phyloP scores from a whole-genome alignment of 768 basidiomycete species.

The Termitomyces sp. region DNA sequence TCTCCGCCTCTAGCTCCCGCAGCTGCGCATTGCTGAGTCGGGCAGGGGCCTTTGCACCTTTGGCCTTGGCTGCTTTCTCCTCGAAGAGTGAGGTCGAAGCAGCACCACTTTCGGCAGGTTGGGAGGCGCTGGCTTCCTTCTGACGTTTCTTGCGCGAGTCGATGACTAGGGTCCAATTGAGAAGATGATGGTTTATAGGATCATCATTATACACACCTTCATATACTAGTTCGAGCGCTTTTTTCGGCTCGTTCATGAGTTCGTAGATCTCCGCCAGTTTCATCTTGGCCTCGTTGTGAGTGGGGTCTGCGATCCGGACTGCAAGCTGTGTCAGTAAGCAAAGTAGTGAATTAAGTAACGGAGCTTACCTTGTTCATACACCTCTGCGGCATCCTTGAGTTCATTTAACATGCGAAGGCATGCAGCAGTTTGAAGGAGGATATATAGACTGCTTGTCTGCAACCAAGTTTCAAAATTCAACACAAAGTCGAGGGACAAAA shows the following conservation, averaged over 20 bases:
- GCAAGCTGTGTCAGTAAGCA: not conserved
- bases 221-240: conserved; percentile 79
- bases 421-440: conserved; percentile 72
- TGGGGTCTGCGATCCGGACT: conserved; percentile 75
- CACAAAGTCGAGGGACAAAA: not conserved
- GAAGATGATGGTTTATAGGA: not conserved
- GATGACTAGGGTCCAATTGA: conserved; percentile 34
- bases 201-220: conserved; percentile 50
- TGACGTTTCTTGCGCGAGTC: conserved; percentile 51
- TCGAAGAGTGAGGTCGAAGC: conserved; percentile 56
- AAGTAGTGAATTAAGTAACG: not conserved
- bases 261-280: conserved; percentile 90
- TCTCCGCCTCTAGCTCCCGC: conserved; percentile 56
- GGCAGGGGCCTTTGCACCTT: conserved; percentile 27
- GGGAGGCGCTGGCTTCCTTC: conserved; percentile 17
- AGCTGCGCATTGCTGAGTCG: conserved; percentile 56
- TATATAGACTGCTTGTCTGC: conserved; percentile 70
- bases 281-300: conserved; percentile 79
- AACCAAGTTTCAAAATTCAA: not conserved
- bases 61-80: conserved; percentile 30
- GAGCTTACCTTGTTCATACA: conserved; percentile 72
- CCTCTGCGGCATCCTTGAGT: conserved; percentile 69
- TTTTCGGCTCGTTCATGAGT: conserved; percentile 69
- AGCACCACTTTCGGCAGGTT: conserved; percentile 13
- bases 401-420: conserved; percentile 79